phyloP scores from a whole-genome alignment of 805 yeast genomes.

The Ogataea trehaloabstinens region DNA sequence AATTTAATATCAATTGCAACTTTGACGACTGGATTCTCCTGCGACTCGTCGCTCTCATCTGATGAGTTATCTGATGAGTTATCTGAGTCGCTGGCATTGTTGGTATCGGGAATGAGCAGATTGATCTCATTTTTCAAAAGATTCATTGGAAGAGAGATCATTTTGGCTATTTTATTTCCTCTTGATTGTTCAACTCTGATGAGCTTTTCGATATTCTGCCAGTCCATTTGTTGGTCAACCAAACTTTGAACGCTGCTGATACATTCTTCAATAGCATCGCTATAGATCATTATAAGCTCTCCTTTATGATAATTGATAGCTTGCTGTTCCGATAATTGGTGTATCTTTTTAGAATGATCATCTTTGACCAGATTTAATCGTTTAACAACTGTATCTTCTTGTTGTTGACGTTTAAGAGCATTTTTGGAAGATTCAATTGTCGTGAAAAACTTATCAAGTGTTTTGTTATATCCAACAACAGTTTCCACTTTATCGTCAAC shows the following conservation, averaged over 20 bases:
- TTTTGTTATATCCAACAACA: conserved; percentile 68
- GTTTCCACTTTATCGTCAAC: conserved; percentile 38
- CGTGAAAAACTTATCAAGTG: conserved; percentile 82
- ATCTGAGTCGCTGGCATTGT: conserved; percentile 36
- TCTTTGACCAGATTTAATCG: conserved; percentile 70
- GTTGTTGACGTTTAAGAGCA: conserved; percentile 70
- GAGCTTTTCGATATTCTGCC: conserved; percentile 82
- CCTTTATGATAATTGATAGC: conserved; percentile 66
- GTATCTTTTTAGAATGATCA: conserved; percentile 71
- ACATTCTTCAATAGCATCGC: conserved; percentile 71
- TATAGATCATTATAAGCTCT: conserved; percentile 64
- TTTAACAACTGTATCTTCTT: conserved; percentile 70
- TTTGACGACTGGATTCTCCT: conserved; percentile 30
- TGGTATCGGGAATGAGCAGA: conserved; percentile 45
- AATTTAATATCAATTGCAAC: conserved; percentile 65
- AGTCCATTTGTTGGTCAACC: conserved; percentile 84
- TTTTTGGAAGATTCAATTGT: conserved; percentile 79
- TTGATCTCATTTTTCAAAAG: conserved; percentile 66
- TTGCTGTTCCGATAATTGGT: conserved; percentile 62
- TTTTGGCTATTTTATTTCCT: conserved; percentile 60
- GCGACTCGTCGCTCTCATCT: conserved; percentile 28
- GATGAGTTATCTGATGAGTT: conserved; percentile 27
- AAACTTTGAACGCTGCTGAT: conserved; percentile 62
- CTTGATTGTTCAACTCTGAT: conserved; percentile 67
- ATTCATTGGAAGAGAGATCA: conserved; percentile 66